These are phyloP conservation scores for Hirschfeldia incana DNA, from an alignment of 345 rosid species.

Conservation along the genomic window DNA sequence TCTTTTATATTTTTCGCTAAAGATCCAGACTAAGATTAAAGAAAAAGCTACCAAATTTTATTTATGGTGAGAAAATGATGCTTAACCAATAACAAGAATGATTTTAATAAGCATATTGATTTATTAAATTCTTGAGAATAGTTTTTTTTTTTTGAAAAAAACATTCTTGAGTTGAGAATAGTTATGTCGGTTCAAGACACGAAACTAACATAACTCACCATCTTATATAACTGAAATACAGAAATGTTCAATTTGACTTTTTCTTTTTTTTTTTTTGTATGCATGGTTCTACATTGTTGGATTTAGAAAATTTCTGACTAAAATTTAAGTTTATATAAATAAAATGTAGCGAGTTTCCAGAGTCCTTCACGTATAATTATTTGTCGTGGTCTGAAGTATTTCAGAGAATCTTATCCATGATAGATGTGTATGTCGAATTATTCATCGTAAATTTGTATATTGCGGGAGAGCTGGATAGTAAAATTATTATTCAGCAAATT, in stretches of 20 bases:
- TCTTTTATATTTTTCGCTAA: not conserved
- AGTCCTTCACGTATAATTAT: not conserved
- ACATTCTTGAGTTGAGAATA: not conserved
- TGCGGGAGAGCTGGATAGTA: not conserved
- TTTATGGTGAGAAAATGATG: conserved; percentile 14
- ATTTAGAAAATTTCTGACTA: not conserved
- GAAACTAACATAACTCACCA: not conserved
- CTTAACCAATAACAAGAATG: conserved; percentile 6
- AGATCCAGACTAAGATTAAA: not conserved
- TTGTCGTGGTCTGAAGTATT: not conserved
- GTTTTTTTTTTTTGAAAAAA: too few species aligned
- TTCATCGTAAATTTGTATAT: not conserved
- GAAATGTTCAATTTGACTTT: not conserved
- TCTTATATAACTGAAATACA: not conserved
- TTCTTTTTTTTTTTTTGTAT: not conserved
- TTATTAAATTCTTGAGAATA: not conserved
- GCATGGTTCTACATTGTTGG: not conserved
- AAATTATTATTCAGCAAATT: not conserved
- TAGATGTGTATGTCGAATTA: not conserved
- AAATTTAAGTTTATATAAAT: not conserved
- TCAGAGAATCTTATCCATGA: not conserved
- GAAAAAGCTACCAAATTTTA: conserved; percentile 9
- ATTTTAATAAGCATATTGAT: not conserved
- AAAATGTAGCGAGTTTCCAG: not conserved
- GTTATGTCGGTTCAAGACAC: not conserved